Conservation (phyloP, 108 stramenopile genomes). For the Seminavis robusta region DNA sequence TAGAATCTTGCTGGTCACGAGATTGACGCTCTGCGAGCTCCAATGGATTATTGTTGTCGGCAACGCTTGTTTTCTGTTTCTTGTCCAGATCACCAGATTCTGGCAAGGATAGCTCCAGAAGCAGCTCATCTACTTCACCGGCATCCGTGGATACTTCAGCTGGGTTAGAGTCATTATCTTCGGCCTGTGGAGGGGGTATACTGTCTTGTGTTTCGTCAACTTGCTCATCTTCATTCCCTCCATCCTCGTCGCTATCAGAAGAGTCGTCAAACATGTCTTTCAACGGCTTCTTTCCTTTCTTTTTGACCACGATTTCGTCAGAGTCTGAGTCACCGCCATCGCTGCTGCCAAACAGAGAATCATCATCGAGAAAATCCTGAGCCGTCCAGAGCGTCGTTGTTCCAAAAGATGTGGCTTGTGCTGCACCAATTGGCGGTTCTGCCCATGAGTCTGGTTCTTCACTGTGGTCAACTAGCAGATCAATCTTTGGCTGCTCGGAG, state of each 20-base stretch:
- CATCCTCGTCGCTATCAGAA: constrained; percentile 14
- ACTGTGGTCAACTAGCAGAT: no score
- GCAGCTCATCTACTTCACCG: constrained; percentile 59
- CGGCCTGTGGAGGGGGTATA: neutral
- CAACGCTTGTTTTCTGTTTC: no score
- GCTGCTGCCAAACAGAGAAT: constrained; percentile 76
- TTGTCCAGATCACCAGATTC: constrained; percentile 9
- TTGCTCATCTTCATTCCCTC: constrained; percentile 19
- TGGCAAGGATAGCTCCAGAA: constrained; percentile 38
- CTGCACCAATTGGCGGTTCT: no score
- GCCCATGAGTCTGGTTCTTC: no score
- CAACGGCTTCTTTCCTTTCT: constrained; percentile 18
- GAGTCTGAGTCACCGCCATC: no score
- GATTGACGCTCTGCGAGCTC: constrained; percentile 32
- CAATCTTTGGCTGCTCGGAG: no score
- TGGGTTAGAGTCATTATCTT: neutral
- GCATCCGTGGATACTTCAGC: constrained; percentile 2
- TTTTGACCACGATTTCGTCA: constrained; percentile 23
- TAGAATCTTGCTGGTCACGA: constrained; percentile 23
- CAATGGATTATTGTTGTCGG: constrained; percentile 31
- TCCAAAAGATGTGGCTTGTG: no score
- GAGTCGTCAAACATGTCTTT: no score
- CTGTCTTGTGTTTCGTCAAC: constrained; percentile 5
- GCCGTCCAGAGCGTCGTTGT: no score
- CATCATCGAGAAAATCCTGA: constrained; percentile 80